Evolutionary conservation across 2,329 filamentous ascomycete species (phyloP), one percentile per base, ranked within the genome.

Genomic region (Venturia oleaginea): DNA sequence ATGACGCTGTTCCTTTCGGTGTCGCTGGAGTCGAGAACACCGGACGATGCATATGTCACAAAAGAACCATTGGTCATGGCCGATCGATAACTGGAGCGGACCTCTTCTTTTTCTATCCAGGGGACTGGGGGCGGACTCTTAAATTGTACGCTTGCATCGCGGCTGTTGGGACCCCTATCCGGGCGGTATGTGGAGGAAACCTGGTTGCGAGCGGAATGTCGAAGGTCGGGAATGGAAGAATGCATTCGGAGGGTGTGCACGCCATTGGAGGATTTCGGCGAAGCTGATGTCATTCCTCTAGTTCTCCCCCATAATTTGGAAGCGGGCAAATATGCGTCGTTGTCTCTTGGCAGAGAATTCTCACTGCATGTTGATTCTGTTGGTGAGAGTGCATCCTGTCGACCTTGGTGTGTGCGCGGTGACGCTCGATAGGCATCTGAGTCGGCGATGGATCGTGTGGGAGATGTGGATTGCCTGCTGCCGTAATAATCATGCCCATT

Each of bases 1-100:
- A 88, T 74, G 61, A 94, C 81, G 71, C 92, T 96, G 74, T 90
- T 95, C 67, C 90, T 83, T 72, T 93, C 90, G 1, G 91, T 95
- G n/a, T 83, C 83, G 67, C 82, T 84, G 7, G 78, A 71, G 54
- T 83, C 82, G 61, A 83, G 76, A 48, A 80, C 75, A 70, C 84
- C 86, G 19, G 84, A 87, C 64, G 80, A 80, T 3, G 79, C 73
- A 66, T 75, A 84, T 3, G 85, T 88, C 72, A 84, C 59, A 19
- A 37, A 17, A 2, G 64, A 65, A 24, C 32, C 61, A 40, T 59
- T 63, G 3, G 85, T 88, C 72, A 84, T 76, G 32, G 79, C 82
- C 3, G 85, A 88, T 63, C 84, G 80, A 67, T 84, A 80, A 67
- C 85, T 87, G 17, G 82, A 80, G 30, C 85, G 79, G 30, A 81